Evolutionary conservation across 345 rosid species (phyloP).

Genomic region (Nasturtium officinale): DNA sequence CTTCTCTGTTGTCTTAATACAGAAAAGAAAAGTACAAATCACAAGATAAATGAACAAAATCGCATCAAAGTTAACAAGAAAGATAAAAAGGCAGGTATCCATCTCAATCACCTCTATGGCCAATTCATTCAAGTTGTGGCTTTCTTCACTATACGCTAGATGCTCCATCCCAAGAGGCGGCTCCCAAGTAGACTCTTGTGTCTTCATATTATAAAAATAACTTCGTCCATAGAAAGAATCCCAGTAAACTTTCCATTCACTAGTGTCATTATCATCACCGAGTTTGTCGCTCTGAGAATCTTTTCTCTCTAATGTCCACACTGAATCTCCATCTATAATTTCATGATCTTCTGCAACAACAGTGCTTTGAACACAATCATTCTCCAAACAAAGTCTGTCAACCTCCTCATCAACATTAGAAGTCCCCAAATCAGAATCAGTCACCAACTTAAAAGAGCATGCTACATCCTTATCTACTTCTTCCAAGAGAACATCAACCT

Average conservation of each 20-base stretch:
- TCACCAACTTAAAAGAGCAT: constrained; percentile 25
- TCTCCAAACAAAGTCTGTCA: constrained; percentile 34
- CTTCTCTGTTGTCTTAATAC: constrained; percentile 40
- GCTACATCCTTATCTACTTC: constrained; percentile 33
- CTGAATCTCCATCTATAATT: constrained; percentile 25
- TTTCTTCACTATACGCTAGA: constrained; percentile 36
- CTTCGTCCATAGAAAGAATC: constrained; percentile 69
- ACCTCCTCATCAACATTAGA: constrained; percentile 35
- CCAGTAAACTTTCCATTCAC: constrained; percentile 78
- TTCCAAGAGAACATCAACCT: constrained; percentile 1
- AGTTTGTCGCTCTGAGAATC: constrained; percentile 37
- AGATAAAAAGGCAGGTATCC: constrained; percentile 22
- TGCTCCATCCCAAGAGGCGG: constrained; percentile 75
- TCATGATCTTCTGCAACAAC: constrained; percentile 26
- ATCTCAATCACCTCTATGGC: constrained; percentile 43
- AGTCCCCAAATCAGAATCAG: constrained; percentile 43
- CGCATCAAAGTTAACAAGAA: constrained; percentile 27
- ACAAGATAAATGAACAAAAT: constrained; percentile 8
- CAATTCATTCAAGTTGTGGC: constrained; percentile 40
- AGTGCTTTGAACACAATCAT: constrained; percentile 30
- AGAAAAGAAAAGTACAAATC: constrained; percentile 30
- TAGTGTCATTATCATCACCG: constrained; percentile 34
- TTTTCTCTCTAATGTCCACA: constrained; percentile 30
- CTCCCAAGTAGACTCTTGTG: constrained; percentile 71
- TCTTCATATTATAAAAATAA: constrained; percentile 65